These are phyloP conservation scores for Cenchrus purpureus DNA, from an alignment of 176 grass and related monocot species.

Conservation along the genomic window DNA sequence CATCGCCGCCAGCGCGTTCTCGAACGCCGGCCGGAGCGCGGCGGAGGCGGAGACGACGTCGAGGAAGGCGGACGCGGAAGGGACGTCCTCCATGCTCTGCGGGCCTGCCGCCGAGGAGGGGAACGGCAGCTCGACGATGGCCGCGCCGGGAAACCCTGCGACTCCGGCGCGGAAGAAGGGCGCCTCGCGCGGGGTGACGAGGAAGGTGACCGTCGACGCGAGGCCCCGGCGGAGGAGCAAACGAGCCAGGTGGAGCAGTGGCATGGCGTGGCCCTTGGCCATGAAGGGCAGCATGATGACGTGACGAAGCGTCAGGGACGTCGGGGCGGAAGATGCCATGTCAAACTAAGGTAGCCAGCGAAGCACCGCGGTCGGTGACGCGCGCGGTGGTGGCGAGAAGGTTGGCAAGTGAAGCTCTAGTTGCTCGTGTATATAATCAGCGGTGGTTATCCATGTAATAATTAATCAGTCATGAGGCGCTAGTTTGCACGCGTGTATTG, in stretches of 20 bases:
- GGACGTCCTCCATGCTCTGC: slow-evolving; percentile 52
- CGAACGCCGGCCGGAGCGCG: slow-evolving; percentile 32
- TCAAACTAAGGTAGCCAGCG: too few relatives aligned
- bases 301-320: slow-evolving; percentile 20
- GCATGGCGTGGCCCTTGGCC: slow-evolving; percentile 50
- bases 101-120: background rate
- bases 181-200: slow-evolving; percentile 52
- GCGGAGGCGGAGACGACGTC: slow-evolving; percentile 9
- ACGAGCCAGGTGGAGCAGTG: slow-evolving; percentile 41
- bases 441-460: too few relatives aligned
- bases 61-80: slow-evolving; percentile 13
- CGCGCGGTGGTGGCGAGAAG: too few relatives aligned
- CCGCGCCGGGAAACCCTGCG: background rate
- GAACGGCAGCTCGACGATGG: slow-evolving; percentile 55
- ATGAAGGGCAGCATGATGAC: slow-evolving; percentile 49
- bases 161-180: slow-evolving; percentile 33
- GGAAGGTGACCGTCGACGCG: slow-evolving; percentile 50
- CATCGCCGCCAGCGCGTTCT: background rate
- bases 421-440: too few relatives aligned
- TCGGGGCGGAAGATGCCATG: background rate
- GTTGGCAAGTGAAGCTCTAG: too few relatives aligned
- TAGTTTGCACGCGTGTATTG: too few relatives aligned
- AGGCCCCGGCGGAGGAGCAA: slow-evolving; percentile 32
- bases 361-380: too few relatives aligned
- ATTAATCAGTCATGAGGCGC: too few relatives aligned